These are phyloP conservation scores for Parsonsia alboflavescens DNA, from an alignment of 257 asterid genomes.

Conservation along the genomic window DNA sequence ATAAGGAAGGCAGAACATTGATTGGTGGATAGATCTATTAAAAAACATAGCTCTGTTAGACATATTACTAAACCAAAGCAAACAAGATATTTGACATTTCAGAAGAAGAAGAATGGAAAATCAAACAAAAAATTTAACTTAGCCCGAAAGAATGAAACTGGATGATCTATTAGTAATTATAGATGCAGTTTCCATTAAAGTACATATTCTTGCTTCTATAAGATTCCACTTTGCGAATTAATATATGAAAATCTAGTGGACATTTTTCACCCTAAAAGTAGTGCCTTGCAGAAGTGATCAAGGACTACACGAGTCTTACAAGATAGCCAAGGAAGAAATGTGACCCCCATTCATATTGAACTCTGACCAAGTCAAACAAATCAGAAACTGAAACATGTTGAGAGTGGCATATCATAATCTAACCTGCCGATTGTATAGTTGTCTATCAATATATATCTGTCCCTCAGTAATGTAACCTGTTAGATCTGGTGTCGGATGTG, in stretches of 20 bases:
- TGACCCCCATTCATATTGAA: not conserved
- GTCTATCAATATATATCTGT: slow-evolving; percentile 96
- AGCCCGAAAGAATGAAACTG: not conserved
- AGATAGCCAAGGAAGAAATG: not conserved
- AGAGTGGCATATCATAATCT: not conserved
- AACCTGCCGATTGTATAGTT: slow-evolving; percentile 61
- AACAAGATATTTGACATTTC: not conserved
- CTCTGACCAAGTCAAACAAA: not conserved
- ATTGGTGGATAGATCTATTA: slow-evolving; percentile 94
- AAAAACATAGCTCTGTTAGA: slow-evolving; percentile 1
- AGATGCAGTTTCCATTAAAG: not conserved
- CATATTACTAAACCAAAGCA: not conserved
- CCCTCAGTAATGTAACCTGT: slow-evolving; percentile 99
- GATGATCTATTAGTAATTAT: too few relatives aligned
- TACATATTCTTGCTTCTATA: not conserved
- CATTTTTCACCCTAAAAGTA: not conserved
- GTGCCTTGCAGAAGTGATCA: not conserved
- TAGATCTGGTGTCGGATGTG: slow-evolving; percentile 99
- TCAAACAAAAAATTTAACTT: not conserved
- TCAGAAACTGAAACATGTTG: not conserved
- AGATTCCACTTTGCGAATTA: not conserved
- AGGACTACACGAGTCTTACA: not conserved
- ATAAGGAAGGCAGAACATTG: slow-evolving; percentile 95
- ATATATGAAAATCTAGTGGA: not conserved
- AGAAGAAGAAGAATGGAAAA: not conserved